A percentile compares a stretch with the other conserved stretches of the same genome.
Conservation (phyloP, 2,329 filamentous ascomycete genomes). For the Phialocephala sp. region DNA sequence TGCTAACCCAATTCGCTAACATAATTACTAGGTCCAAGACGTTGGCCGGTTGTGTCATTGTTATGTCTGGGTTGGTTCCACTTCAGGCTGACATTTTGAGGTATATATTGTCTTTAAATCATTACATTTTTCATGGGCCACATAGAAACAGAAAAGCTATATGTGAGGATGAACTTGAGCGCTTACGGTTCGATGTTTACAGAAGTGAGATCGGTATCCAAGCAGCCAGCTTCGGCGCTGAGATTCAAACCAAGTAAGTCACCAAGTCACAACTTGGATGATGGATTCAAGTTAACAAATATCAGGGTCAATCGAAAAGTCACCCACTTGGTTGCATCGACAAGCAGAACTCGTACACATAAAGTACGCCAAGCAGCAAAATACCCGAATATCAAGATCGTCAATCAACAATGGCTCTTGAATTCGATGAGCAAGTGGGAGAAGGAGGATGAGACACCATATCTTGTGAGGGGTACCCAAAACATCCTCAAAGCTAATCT, state of each 20-base stretch:
- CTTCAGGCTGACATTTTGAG: slow-evolving; percentile 76
- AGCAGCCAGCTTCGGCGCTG: slow-evolving; percentile 83
- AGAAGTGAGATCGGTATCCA: slow-evolving; percentile 87
- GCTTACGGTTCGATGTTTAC: slow-evolving; percentile 1
- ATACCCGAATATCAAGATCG: slow-evolving; percentile 84
- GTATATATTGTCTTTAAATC: slow-evolving; percentile 42
- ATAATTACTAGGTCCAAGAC: slow-evolving; percentile 56
- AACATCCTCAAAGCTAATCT: not conserved
- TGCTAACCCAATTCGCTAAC: slow-evolving; percentile 35
- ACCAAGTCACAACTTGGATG: too few relatives aligned
- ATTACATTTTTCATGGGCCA: not conserved
- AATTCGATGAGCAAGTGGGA: slow-evolving; percentile 86
- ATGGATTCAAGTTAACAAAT: slow-evolving; percentile 13
- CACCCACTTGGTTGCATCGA: slow-evolving; percentile 77
- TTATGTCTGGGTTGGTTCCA: slow-evolving; percentile 90
- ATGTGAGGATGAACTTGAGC: not conserved
- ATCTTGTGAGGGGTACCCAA: slow-evolving; percentile 36
- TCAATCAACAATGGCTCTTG: slow-evolving; percentile 87
- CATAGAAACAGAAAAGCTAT: too few relatives aligned
- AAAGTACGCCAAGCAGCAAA: slow-evolving; percentile 89
- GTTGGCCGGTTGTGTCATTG: slow-evolving; percentile 76
- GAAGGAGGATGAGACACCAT: slow-evolving; percentile 74
- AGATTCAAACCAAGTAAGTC: slow-evolving; percentile 52
- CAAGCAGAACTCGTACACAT: slow-evolving; percentile 76
- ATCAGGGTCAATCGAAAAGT: slow-evolving; percentile 63